Base-by-base conservation (phyloP, 768 basidiomycete genomes). In the Amanita phalloides region DNA sequence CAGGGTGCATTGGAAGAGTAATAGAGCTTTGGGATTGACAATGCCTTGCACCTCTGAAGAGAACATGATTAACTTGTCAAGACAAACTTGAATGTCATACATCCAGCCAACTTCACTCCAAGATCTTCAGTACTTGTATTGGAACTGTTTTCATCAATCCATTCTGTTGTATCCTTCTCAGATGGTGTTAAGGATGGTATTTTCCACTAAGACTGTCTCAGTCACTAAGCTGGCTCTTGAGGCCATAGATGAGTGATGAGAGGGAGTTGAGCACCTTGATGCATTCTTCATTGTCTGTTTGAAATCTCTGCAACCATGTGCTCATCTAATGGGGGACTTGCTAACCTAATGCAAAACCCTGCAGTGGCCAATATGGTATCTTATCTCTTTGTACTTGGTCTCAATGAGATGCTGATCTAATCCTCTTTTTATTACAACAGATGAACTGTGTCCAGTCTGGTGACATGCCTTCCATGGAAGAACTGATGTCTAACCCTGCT, bases 161-260 rank as follows among this genome's bases (percentile, higher is more conserved):
- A 97, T 51, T 90, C 90, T 21, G 84, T 83, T 49, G 83, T 81
- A 58, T 95, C 91, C 75, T 94, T 94, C n/a, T n/a, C n/a, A n/a
- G 71, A 96, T 72, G 33, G 82, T 74, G 21, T 76, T 78, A 49
- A 89, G 73, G 56, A 97, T 78, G 6, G 78, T 81, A 65, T 69
- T 96, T 96, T 60, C 88, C 90, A 56, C 94, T 93, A 48, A 96
- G 80, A 53, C 93, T 93, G 48, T 93, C 83, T 57, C 83, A 75
- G 68, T 97, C 94, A 47, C 71, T 79, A 36, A 96, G 74, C 63
- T 96, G 93, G 33, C 75, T 79, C 78, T 91, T 92, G 64, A 95
- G 79, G 8, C 87, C 82, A 66, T 84, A 94, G 58, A 93, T 79
- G 64, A 84, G 89, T 44, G 84, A 78, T 11, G 86, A 89, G 41